Evolutionary conservation across 306 rosid genomes (phyloP).

Genomic region (Trifolium subterraneum): DNA sequence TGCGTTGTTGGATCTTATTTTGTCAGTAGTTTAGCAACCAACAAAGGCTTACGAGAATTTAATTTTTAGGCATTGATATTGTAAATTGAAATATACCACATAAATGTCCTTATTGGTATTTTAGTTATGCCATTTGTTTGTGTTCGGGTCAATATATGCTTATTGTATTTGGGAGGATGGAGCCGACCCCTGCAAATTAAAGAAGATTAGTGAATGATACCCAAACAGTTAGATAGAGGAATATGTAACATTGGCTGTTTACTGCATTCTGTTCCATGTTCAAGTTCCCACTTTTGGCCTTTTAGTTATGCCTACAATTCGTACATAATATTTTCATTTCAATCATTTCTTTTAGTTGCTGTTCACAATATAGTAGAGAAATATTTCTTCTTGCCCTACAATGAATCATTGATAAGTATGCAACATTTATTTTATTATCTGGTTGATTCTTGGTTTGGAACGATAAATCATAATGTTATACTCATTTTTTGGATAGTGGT

Average conservation of each 20-base stretch:
- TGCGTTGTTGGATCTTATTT: conserved; percentile 19
- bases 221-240: neutral
- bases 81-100: conserved; percentile 4
- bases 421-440: conserved; percentile 26
- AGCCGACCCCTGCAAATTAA: neutral
- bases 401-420: conserved; percentile 24
- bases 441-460: conserved; percentile 27
- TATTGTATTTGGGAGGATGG: neutral
- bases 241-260: neutral
- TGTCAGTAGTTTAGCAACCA: conserved; percentile 25
- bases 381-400: conserved; percentile 28
- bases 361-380: conserved; percentile 14
- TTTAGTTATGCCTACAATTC: conserved; percentile 14
- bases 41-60: conserved; percentile 22
- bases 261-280: neutral
- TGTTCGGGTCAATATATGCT: neutral
- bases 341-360: neutral
- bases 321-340: conserved; percentile 27
- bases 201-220: neutral
- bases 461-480: conserved; percentile 19
- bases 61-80: conserved; percentile 18
- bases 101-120: conserved; percentile 21
- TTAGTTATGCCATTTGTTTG: conserved; percentile 11
- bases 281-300: conserved; percentile 17
- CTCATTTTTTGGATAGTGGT: conserved; percentile 71